Percentiles rank a stretch among this genome's conserved stretches.
These are phyloP conservation scores for Rosa multiflora DNA, from an alignment of 306 rosid genomes.

Conservation along the genomic window DNA sequence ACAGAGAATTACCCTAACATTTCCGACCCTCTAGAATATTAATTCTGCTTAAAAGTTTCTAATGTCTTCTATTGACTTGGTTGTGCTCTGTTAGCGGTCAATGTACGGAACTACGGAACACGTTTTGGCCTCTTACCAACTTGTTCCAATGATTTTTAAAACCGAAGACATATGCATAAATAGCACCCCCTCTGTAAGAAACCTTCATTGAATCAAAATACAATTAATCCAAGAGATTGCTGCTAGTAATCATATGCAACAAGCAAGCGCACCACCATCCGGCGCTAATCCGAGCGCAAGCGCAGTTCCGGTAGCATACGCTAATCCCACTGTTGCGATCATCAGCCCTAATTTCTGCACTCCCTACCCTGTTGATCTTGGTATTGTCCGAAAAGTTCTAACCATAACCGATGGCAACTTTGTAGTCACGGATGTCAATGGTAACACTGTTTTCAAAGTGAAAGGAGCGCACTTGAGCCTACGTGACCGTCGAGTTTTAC, in stretches of 20 bases:
- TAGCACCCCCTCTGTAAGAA: neutral
- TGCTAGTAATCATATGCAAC: neutral
- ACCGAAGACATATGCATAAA: neutral
- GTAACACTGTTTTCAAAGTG: conserved; percentile 45
- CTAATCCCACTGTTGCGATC: conserved; percentile 20
- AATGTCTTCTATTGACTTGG: neutral
- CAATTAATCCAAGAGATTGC: neutral
- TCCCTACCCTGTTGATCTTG: conserved; percentile 39
- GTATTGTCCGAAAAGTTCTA: conserved; percentile 38
- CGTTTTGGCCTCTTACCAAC: neutral
- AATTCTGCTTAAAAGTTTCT: neutral
- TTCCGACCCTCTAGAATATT: neutral
- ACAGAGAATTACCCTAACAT: neutral
- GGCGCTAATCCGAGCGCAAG: neutral
- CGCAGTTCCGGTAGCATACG: neutral
- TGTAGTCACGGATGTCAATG: conserved; percentile 43
- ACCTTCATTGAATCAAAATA: neutral
- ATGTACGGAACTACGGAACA: neutral
- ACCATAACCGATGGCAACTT: conserved; percentile 36
- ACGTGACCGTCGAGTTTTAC: conserved; percentile 37
- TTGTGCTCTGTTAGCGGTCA: neutral
- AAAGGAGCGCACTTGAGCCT: conserved; percentile 30
- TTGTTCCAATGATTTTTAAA: neutral
- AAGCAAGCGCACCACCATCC: neutral
- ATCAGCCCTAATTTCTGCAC: conserved; percentile 43